Evolutionary conservation across 441 rosid species (phyloP).

Genomic region (Arabidopsis lyrata): DNA sequence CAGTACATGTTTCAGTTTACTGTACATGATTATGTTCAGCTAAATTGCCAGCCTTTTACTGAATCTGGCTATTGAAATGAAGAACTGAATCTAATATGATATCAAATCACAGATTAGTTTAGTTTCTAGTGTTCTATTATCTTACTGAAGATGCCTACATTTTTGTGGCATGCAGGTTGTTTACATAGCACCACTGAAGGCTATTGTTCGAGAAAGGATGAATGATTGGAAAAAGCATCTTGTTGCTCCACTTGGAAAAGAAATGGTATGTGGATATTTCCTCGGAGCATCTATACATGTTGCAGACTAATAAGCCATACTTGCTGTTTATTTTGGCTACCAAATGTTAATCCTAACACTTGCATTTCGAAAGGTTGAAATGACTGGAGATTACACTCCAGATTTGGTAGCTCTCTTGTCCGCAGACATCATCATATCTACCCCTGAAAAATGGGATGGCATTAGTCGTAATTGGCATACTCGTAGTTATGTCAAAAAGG

Average conservation of each 20-base stretch:
- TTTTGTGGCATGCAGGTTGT: slow-evolving; percentile 65
- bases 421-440: slow-evolving; percentile 96
- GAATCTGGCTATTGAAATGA: slow-evolving; percentile 7
- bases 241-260: slow-evolving; percentile 89
- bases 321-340: slow-evolving; percentile 35
- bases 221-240: slow-evolving; percentile 93
- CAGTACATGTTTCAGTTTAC: slow-evolving; percentile 13
- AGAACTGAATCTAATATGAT: slow-evolving; percentile 24
- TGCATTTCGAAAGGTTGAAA: slow-evolving; percentile 75
- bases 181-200: slow-evolving; percentile 99
- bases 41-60: background rate
- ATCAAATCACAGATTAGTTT: background rate
- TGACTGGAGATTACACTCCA: slow-evolving; percentile 99
- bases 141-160: slow-evolving; percentile 24
- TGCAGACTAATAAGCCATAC: slow-evolving; percentile 23
- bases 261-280: slow-evolving; percentile 63
- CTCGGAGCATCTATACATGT: slow-evolving; percentile 31
- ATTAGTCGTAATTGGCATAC: slow-evolving; percentile 99
- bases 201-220: slow-evolving; percentile 99
- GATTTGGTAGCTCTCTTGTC: slow-evolving; percentile 97
- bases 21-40: slow-evolving; percentile 19
- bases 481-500: slow-evolving; percentile 99
- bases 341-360: slow-evolving; percentile 34
- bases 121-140: slow-evolving; percentile 26
- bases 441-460: slow-evolving; percentile 99